phyloP scores from a whole-genome alignment of 805 yeast species.

The Pichia cephalocereana region DNA sequence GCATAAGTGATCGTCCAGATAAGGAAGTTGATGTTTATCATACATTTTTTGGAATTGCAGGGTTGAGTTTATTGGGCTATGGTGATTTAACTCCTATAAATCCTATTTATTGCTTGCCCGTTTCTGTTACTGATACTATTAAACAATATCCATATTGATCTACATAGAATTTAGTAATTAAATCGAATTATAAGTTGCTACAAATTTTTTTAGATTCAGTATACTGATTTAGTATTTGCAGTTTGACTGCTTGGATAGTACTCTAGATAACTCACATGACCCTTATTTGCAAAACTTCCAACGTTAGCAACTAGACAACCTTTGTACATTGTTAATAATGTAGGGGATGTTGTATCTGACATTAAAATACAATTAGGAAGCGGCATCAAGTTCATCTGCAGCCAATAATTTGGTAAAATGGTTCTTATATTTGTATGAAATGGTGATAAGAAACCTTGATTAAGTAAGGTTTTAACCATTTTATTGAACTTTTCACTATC shows the following conservation, averaged over 20 bases:
- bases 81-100: constrained; percentile 56
- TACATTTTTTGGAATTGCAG: constrained; percentile 85
- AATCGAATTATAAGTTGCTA: background rate
- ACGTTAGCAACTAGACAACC: constrained; percentile 77
- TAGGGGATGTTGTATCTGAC: constrained; percentile 64
- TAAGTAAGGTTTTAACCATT: constrained; percentile 69
- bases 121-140: constrained; percentile 28
- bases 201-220: background rate
- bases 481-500: constrained; percentile 55
- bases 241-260: constrained; percentile 54
- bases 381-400: constrained; percentile 62
- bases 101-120: constrained; percentile 84
- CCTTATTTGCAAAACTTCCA: constrained; percentile 40
- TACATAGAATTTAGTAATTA: background rate
- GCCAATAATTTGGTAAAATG: constrained; percentile 61
- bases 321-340: constrained; percentile 67
- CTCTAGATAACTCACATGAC: constrained; percentile 60
- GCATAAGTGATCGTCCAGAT: constrained; percentile 85
- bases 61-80: constrained; percentile 65
- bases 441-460: constrained; percentile 85
- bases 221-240: constrained; percentile 39
- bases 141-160: constrained; percentile 21
- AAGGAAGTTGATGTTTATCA: constrained; percentile 92
- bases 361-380: constrained; percentile 59
- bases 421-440: constrained; percentile 55